A percentile compares a stretch with the other conserved stretches of the same genome.
phyloP scores from a whole-genome alignment of 352 stramenopile species.

The Globisporangium iwayamae region DNA sequence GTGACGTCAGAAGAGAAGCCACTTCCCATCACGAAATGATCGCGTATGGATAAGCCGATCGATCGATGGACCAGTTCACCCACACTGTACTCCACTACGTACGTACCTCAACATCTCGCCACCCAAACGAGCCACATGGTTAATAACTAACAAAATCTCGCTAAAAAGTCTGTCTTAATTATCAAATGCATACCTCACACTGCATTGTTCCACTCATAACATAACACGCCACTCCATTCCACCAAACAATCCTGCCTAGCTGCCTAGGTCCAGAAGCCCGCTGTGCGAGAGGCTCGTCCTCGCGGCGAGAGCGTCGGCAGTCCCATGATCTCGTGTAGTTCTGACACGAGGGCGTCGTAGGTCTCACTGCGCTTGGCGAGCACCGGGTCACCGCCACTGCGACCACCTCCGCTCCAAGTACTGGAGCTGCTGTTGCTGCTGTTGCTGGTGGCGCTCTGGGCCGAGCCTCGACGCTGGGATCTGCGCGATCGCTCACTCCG shows the following conservation, averaged over 20 bases:
- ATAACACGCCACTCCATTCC: neutral
- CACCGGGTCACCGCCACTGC: constrained; percentile 24
- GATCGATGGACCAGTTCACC: too few relatives aligned
- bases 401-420: neutral
- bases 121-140: too few relatives aligned
- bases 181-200: neutral
- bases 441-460: constrained; percentile 5
- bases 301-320: constrained; percentile 25
- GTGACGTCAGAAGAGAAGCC: too few relatives aligned
- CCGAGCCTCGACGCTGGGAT: neutral
- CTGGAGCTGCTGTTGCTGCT: constrained; percentile 12
- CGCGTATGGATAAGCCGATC: too few relatives aligned
- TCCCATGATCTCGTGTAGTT: constrained; percentile 78
- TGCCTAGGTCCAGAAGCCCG: neutral
- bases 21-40: too few relatives aligned
- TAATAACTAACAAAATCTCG: too few relatives aligned
- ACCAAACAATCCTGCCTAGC: neutral
- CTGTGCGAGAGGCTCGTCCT: neutral
- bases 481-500: neutral
- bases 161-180: neutral
- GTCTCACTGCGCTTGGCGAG: constrained; percentile 28
- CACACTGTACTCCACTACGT: too few relatives aligned
- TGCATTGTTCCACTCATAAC: neutral
- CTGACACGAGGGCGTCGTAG: constrained; percentile 51
- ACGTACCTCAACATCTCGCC: too few relatives aligned